phyloP scores from a whole-genome alignment of 73 alveolate genomes.

The Paramecium caudatum region DNA sequence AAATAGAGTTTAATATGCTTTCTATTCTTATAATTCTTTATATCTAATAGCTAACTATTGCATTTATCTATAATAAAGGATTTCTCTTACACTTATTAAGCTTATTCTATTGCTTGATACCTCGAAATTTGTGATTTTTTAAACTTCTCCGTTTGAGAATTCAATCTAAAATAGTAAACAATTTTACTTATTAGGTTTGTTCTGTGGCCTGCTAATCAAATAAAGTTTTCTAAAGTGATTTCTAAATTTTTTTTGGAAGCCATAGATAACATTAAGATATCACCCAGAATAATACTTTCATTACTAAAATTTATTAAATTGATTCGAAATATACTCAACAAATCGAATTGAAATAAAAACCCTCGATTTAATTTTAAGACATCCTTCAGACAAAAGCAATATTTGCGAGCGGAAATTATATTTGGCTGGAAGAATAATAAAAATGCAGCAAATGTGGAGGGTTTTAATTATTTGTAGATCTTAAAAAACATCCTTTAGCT shows the following conservation, averaged over 20 bases:
- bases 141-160: slow-evolving; percentile 23
- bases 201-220: not conserved
- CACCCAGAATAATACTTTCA: slow-evolving; percentile 44
- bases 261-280: not conserved
- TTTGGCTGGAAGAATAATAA: too few species aligned
- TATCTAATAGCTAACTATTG: not conserved
- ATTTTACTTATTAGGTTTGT: not conserved
- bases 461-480: too few species aligned
- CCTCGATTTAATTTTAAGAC: too few species aligned
- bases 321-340: too few species aligned
- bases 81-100: slow-evolving; percentile 49
- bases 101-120: slow-evolving; percentile 10
- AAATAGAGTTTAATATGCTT: not conserved
- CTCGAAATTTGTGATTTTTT: slow-evolving; percentile 41
- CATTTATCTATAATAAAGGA: not conserved
- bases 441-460: too few species aligned
- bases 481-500: too few species aligned
- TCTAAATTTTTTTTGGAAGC: slow-evolving; percentile 27
- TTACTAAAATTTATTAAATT: not conserved
- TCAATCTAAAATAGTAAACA: slow-evolving; percentile 8
- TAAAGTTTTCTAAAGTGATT: not conserved
- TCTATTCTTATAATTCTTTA: not conserved
- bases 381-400: too few species aligned
- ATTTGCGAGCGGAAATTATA: too few species aligned
- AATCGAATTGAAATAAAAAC: too few species aligned